phyloP scores from a whole-genome alignment of 305 asterid genomes.

The Fraxinus greggii region DNA sequence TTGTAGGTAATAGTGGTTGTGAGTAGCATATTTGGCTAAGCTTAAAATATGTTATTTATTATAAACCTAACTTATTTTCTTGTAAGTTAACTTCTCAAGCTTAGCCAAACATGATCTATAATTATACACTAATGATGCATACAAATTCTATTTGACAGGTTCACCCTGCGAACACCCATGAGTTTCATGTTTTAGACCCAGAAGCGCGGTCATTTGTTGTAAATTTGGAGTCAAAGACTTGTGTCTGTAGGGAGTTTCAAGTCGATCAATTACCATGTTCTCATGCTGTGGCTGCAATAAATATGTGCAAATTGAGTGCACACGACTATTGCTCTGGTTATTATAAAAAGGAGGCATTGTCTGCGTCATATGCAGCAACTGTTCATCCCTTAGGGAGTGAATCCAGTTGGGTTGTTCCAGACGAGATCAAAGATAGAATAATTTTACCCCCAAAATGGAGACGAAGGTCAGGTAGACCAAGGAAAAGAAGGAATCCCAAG shows the following conservation, averaged over 20 bases:
- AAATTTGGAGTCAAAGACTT: neutral
- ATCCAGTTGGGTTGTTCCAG: neutral
- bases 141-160: neutral
- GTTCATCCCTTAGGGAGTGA: neutral
- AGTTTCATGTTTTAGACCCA: neutral
- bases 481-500: neutral
- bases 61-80: neutral
- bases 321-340: neutral
- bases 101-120: neutral
- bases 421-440: neutral
- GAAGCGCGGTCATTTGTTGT: conserved; percentile 3
- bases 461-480: conserved; percentile 3
- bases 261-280: neutral
- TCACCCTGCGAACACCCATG: neutral
- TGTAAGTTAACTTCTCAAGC: neutral
- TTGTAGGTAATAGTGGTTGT: neutral
- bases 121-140: neutral
- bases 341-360: neutral
- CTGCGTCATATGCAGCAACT: neutral
- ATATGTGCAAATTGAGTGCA: neutral
- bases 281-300: conserved; percentile 7
- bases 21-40: neutral
- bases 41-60: neutral
- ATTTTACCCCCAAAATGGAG: neutral
- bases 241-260: conserved; percentile 1